phyloP scores from a whole-genome alignment of 768 basidiomycete genomes.

The Leccinum rimulosum region DNA sequence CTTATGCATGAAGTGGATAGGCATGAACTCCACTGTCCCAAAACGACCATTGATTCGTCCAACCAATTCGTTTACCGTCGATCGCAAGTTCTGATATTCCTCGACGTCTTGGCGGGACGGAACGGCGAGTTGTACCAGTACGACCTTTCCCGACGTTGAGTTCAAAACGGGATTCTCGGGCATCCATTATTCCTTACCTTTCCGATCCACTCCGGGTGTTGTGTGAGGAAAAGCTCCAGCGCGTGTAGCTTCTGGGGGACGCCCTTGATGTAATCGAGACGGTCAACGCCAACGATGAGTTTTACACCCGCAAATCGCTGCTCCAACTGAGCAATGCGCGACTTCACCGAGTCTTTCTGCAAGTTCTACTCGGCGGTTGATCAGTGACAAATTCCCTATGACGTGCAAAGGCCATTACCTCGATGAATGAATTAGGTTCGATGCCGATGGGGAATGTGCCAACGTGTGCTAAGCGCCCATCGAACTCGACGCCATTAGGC shows the following conservation, averaged over 20 bases:
- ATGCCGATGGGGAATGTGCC: slow-evolving; percentile 99
- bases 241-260: slow-evolving; percentile 98
- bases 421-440: slow-evolving; percentile 88
- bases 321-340: slow-evolving; percentile 78
- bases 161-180: neutral
- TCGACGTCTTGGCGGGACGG: slow-evolving; percentile 98
- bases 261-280: slow-evolving; percentile 99
- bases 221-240: slow-evolving; percentile 92
- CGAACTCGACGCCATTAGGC: slow-evolving; percentile 97
- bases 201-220: slow-evolving; percentile 99
- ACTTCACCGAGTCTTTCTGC: slow-evolving; percentile 73
- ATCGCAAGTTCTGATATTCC: slow-evolving; percentile 96
- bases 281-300: slow-evolving; percentile 97
- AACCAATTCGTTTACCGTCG: slow-evolving; percentile 96
- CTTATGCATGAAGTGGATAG: slow-evolving; percentile 99
- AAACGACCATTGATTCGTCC: slow-evolving; percentile 98
- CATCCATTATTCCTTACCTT: slow-evolving; percentile 51
- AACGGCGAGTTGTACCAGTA: slow-evolving; percentile 94
- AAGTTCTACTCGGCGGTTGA: slow-evolving; percentile 53
- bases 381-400: slow-evolving; percentile 3
- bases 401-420: slow-evolving; percentile 42
- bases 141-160: slow-evolving; percentile 54
- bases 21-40: slow-evolving; percentile 99
- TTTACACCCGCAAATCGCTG: slow-evolving; percentile 92
- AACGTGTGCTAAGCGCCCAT: slow-evolving; percentile 92